Base-by-base conservation (phyloP, 805 yeast genomes). In the Kluyveromyces siamensis region DNA sequence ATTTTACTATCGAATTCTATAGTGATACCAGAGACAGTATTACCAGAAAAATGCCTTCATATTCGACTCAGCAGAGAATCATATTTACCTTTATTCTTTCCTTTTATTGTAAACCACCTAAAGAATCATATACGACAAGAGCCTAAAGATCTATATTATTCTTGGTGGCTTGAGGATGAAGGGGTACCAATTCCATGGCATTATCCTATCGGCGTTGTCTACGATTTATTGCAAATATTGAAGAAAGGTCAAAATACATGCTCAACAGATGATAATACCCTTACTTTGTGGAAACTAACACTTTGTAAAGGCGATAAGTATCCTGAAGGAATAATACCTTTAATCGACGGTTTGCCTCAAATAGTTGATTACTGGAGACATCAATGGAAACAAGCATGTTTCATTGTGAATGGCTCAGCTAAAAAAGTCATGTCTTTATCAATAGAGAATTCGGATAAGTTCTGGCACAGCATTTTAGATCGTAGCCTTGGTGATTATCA, bases 331-430 rank as follows among this genome's bases (percentile, higher is more conserved):
- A 56, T 83, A 19, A 68, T 78, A 13, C 72, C 78, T n/a, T 42
- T 48, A 52, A 57, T 21, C 59, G 72, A 11, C 79, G 50, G 72
- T 66, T 41, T 40, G 5, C 49, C 52, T 2, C 63, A 62, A 44
- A 49, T 63, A 2, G 51, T 53, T 42, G 76, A 73, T 45, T 73
- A 77, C 45, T 82, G 93, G 83, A 68, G 81, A 51, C 89, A 91
- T 60, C 88, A 81, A 50, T 67, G 88, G 61, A 91, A 93, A 58
- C 97, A 91, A 59, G 76, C 88, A 5, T 80, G 88, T 57, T 87
- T 74, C 58, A 78, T 88, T 0, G 63, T 85, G 37, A 80, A 83
- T 54, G 96, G 96, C 0, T 76, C 79, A n/a, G 75, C 96, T 6
- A 87, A 84, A 52, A 75, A 80, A 2, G 77, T 91, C n/a, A 84